Percentiles rank a stretch among this genome's conserved stretches.
Conservation (phyloP, 2,329 filamentous ascomycete species). For the Onygenales sp. region DNA sequence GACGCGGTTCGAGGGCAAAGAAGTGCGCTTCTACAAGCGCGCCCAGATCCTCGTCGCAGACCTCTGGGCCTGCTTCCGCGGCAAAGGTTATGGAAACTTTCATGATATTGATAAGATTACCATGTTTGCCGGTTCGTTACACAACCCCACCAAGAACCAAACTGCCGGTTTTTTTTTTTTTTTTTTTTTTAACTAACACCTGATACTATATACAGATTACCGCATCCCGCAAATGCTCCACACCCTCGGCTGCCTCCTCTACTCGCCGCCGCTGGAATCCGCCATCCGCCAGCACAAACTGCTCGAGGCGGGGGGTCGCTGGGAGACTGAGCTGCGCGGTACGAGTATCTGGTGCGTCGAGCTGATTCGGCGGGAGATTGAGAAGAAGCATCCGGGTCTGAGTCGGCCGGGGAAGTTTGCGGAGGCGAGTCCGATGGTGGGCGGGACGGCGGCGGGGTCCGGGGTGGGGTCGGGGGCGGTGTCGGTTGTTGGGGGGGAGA, state of each 20-base stretch:
- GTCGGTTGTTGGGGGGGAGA: constrained; percentile 1
- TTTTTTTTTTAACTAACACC: background rate
- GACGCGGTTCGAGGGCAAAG: constrained; percentile 60
- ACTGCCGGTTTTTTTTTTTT: background rate
- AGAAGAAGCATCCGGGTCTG: constrained; percentile 56
- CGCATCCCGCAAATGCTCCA: constrained; percentile 90
- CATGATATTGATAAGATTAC: constrained; percentile 89
- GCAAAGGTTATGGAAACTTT: constrained; percentile 69
- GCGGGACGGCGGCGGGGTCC: constrained; percentile 1
- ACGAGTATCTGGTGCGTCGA: constrained; percentile 97
- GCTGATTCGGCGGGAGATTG: constrained; percentile 72
- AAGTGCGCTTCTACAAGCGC: constrained; percentile 79
- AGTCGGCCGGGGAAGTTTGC: constrained; percentile 26
- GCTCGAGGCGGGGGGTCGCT: constrained; percentile 62
- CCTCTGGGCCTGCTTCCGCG: constrained; percentile 91
- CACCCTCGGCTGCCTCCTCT: constrained; percentile 70
- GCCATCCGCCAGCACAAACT: constrained; percentile 56
- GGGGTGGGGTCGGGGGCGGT: constrained; percentile 4
- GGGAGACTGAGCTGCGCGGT: constrained; percentile 82
- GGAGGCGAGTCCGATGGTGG: background rate
- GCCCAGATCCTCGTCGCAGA: constrained; percentile 95
- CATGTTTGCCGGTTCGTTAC: constrained; percentile 67
- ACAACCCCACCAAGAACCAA: too few relatives aligned
- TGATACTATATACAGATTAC: constrained; percentile 53
- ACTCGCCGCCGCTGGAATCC: constrained; percentile 68